phyloP scores from a whole-genome alignment of 2,329 filamentous ascomycete species.

The Zasmidium angulare region DNA sequence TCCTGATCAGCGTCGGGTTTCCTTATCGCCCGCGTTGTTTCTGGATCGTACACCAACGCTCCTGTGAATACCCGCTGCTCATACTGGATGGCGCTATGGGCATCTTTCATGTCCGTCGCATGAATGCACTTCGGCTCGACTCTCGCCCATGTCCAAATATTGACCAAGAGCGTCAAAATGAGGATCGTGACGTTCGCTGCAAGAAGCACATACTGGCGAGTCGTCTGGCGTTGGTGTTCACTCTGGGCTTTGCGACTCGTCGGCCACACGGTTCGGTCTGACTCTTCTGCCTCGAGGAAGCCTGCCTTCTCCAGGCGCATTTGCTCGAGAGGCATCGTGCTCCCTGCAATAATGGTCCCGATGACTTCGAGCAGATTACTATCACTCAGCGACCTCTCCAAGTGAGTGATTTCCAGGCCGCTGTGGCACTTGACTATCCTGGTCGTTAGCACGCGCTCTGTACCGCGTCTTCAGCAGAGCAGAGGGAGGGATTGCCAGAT shows the following conservation, averaged over 20 bases:
- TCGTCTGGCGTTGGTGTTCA: not conserved
- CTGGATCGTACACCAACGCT: conserved; percentile 14
- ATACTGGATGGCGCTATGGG: conserved; percentile 14
- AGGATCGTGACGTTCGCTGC: not conserved
- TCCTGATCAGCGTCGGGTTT: conserved; percentile 10
- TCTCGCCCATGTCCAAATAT: not conserved
- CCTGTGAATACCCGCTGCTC: conserved; percentile 15
- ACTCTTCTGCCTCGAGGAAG: not conserved
- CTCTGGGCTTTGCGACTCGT: not conserved
- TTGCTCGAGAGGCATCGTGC: not conserved
- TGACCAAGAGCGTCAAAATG: not conserved
- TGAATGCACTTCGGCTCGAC: conserved; percentile 6
- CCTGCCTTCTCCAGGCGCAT: not conserved
- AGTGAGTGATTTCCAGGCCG: not conserved
- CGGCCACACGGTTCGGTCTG: not conserved
- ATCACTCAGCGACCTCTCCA: not conserved
- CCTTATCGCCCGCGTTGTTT: conserved; percentile 6
- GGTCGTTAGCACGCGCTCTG: not conserved
- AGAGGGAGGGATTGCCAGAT: not conserved
- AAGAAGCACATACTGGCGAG: not conserved
- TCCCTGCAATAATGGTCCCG: not conserved
- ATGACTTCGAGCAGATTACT: not conserved
- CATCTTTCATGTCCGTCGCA: conserved; percentile 15
- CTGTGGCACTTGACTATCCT: not conserved
- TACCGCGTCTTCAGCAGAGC: not conserved